Evolutionary conservation across 768 basidiomycete genomes (phyloP).

Genomic region (Candolleomyces aberdarensis): DNA sequence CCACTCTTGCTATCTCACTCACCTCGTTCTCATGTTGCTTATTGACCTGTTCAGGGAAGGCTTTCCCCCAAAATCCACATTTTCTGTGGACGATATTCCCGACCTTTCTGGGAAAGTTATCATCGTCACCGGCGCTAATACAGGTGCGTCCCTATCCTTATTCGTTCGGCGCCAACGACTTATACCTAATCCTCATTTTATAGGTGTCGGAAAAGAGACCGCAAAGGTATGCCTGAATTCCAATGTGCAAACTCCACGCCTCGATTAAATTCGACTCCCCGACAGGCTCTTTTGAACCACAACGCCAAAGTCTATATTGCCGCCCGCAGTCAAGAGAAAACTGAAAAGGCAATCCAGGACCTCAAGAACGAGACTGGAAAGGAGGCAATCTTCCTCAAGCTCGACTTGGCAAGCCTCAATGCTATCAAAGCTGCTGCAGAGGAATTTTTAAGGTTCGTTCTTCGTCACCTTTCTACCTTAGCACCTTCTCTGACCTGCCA

Average conservation of each 20-base stretch:
- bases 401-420: constrained; percentile 41
- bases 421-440: constrained; percentile 37
- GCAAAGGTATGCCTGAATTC: constrained; percentile 38
- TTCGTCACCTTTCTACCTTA: constrained; percentile 17
- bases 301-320: constrained; percentile 70
- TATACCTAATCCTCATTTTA: background rate
- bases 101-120: constrained; percentile 41
- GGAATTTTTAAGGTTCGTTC: constrained; percentile 35
- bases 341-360: constrained; percentile 47
- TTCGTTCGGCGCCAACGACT: too few species aligned
- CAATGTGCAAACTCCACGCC: background rate
- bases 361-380: constrained; percentile 49
- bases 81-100: constrained; percentile 40
- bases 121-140: constrained; percentile 33
- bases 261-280: too few species aligned
- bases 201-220: constrained; percentile 58
- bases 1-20: too few species aligned
- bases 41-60: too few species aligned
- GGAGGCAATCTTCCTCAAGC: constrained; percentile 35
- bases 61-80: constrained; percentile 18
- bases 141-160: background rate
- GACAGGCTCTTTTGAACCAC: constrained; percentile 47
- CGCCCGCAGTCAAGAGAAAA: constrained; percentile 40
- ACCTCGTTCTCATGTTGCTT: too few species aligned
- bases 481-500: background rate